phyloP scores from a whole-genome alignment of 139 green algal genomes.

The Coccomyxa sp. region DNA sequence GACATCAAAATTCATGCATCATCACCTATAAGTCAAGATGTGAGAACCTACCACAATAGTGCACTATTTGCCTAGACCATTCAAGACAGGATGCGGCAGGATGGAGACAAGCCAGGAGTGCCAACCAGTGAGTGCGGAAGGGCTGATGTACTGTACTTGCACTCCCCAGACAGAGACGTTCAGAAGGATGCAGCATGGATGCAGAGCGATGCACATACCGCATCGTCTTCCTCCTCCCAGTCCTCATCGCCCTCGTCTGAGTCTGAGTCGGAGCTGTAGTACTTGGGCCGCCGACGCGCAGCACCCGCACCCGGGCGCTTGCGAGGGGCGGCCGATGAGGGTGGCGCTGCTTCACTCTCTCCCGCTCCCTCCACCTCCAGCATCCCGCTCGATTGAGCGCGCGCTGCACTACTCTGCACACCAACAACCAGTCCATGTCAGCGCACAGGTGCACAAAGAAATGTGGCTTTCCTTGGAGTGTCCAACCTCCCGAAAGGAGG shows the following conservation, averaged over 20 bases:
- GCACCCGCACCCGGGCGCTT: neutral
- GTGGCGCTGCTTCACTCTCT: neutral
- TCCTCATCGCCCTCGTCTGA: slow-evolving; percentile 30
- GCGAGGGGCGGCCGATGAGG: neutral
- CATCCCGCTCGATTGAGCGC: neutral
- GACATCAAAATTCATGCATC: neutral
- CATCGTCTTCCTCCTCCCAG: slow-evolving; percentile 43
- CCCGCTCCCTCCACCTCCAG: neutral
- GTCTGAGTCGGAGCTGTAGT: slow-evolving; percentile 12
- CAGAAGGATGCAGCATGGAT: neutral
- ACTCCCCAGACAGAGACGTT: neutral
- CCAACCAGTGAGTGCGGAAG: too few species aligned
- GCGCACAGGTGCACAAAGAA: too few species aligned
- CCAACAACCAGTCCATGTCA: too few species aligned
- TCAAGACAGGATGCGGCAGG: neutral
- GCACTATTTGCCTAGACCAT: neutral
- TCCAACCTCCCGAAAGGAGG: too few species aligned
- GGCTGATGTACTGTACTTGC: too few species aligned
- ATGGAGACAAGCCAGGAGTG: neutral
- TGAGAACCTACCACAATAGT: neutral
- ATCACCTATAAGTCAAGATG: neutral
- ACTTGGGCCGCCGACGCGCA: neutral
- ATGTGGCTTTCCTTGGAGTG: too few species aligned
- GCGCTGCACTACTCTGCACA: neutral
- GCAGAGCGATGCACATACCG: slow-evolving; percentile 5